Evolutionary conservation across 768 basidiomycete genomes (phyloP).

Genomic region (Boletus eberwhitei): DNA sequence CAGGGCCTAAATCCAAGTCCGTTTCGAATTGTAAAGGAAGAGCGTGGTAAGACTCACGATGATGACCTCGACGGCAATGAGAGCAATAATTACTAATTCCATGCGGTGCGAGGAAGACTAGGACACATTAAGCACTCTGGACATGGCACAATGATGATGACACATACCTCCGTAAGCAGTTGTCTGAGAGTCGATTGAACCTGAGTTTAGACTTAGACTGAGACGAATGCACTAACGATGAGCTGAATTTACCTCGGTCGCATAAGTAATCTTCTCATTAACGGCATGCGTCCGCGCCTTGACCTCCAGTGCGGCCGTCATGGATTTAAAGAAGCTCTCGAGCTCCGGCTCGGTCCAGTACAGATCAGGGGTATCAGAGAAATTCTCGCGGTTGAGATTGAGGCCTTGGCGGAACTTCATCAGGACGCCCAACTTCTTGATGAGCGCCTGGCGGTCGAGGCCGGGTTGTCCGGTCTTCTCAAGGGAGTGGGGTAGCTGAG

Average conservation of each 20-base stretch:
- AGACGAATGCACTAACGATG: neutral
- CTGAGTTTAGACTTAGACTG: slow-evolving; percentile 29
- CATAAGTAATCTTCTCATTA: slow-evolving; percentile 92
- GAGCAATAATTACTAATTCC: slow-evolving; percentile 92
- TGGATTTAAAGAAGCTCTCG: slow-evolving; percentile 83
- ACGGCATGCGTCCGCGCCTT: slow-evolving; percentile 74
- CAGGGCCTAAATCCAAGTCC: slow-evolving; percentile 48
- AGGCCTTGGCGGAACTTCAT: slow-evolving; percentile 91
- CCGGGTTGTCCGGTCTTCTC: slow-evolving; percentile 81
- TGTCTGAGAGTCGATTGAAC: slow-evolving; percentile 88
- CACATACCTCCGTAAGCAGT: slow-evolving; percentile 70
- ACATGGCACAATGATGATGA: neutral
- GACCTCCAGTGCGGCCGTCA: slow-evolving; percentile 85
- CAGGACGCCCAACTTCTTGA: slow-evolving; percentile 88
- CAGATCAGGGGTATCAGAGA: slow-evolving; percentile 85
- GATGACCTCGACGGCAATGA: slow-evolving; percentile 94
- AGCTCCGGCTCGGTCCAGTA: slow-evolving; percentile 94
- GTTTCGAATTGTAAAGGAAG: neutral
- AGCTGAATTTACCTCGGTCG: slow-evolving; percentile 54
- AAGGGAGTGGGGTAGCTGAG: slow-evolving; percentile 71
- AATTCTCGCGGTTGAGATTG: slow-evolving; percentile 87
- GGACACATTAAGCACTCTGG: neutral
- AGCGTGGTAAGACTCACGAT: slow-evolving; percentile 52
- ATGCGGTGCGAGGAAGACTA: slow-evolving; percentile 88
- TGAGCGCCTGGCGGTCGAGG: slow-evolving; percentile 74